Evolutionary conservation across 83 land plant species (phyloP), one percentile per base, ranked within the genome.

Genomic region (Diphasiastrum complanatum): DNA sequence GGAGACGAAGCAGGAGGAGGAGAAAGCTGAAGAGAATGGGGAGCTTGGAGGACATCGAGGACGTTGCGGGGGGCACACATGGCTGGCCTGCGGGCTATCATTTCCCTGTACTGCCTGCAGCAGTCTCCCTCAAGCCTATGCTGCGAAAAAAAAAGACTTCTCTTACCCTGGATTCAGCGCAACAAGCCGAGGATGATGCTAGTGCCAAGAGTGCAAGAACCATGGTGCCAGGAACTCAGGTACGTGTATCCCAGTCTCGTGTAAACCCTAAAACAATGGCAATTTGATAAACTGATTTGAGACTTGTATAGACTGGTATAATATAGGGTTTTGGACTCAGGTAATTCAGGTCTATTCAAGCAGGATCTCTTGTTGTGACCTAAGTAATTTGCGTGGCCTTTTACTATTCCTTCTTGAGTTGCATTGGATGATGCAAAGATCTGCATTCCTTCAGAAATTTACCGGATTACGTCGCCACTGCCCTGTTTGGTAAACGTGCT

Each of bases 21-120:
- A n/a, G n/a, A n/a, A n/a, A n/a, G n/a, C n/a, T n/a, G n/a, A n/a
- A 40, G 22, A n/a, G 40, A 16, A 31, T 27, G 46, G 26, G 10
- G 41, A 59, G 1, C 33, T 86, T 89, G 96, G 96, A 89, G 61
- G 96, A 89, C 75, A 86, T 89, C 3, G 96, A 85, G 60, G 95
- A 88, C 33, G 76, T 72, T 6, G 76, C 62, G 38, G 63, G 60
- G 41, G 40, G 48, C 27, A 23, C 29, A 30, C 78, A 37, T 54
- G 80, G 81, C 10, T 60, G 74, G 43, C 78, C 89, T 25, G 75
- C 82, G 14, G 86, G 90, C 1, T 67, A 81, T 49, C 73, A 84
- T 22, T 51, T 80, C 10, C 87, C 87, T 0, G 2, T 62, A 16
- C 47, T 5, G 43, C 25, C 27, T 57, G 2, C 58, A 33, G 33